phyloP scores from a whole-genome alignment of 2,329 filamentous ascomycete species.

The Botrytis aclada region DNA sequence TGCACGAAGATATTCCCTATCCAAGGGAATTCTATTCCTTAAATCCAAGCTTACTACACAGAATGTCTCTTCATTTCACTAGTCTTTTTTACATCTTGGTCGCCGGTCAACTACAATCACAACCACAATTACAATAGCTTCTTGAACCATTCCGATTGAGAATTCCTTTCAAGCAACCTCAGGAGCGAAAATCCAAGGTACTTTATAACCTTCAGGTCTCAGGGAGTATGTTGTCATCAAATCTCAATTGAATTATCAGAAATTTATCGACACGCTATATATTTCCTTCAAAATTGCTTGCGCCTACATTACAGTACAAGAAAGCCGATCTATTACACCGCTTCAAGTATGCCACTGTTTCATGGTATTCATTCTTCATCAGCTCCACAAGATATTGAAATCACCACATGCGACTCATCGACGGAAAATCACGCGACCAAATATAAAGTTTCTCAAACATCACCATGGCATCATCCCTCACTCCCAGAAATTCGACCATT shows the following conservation, averaged over 20 bases:
- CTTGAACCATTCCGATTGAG: not conserved
- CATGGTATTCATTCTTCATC: slow-evolving; percentile 7
- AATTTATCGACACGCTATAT: not conserved
- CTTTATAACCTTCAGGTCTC: not conserved
- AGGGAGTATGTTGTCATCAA: not conserved
- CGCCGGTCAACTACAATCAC: not conserved
- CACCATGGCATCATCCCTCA: slow-evolving; percentile 5
- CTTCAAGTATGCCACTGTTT: not conserved
- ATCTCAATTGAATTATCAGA: not conserved
- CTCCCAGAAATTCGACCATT: slow-evolving; percentile 15
- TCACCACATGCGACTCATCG: not conserved
- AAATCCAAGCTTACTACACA: not conserved
- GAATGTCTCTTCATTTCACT: not conserved
- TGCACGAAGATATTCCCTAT: not conserved
- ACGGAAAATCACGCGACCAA: not conserved
- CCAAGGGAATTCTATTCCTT: not conserved
- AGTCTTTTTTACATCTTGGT: not conserved
- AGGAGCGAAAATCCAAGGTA: rapidly evolving
- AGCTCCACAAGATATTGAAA: not conserved
- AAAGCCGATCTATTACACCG: not conserved
- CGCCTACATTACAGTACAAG: not conserved
- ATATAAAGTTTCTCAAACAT: not conserved
- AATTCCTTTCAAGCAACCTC: not conserved
- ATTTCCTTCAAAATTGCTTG: not conserved
- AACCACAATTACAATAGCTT: not conserved